Base-by-base conservation (phyloP, 23 red algal genomes). In the Chondrus crispus region DNA sequence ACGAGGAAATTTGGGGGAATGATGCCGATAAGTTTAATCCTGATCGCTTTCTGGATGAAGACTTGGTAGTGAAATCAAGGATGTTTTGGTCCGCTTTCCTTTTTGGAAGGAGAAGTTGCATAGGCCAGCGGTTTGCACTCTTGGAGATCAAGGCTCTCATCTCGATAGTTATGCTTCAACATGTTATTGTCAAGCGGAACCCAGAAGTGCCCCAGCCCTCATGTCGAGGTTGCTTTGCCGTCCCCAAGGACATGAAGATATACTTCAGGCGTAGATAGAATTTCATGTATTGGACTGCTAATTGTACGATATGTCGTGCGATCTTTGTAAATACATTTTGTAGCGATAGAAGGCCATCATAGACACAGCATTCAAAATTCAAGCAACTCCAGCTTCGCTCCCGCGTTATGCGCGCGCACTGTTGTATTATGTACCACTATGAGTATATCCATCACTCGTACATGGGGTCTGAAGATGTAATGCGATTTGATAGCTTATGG, bases 21-120 rank as follows among this genome's bases (percentile, higher is more conserved):
- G 71, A 76, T 76, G 71, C 71, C 28, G 44, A 48, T 20, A 38
- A 42, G 71, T 76, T 76, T 40, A 76, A 76, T 48, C 71, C 71
- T 20, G 44, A 76, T 13, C 28, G 71, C n/a, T 76, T 43, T 43
- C 43, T 76, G 19, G 28, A 38, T 4, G 71, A 7, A 37, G 71
- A 76, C n/a, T 5, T 37, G 4, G 58, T 64, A 32, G 14, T 4
- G 58, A n/a, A 32, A 5, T 8, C 16, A 32, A n/a, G 58, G 58
- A 64, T 64, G 58, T 64, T 9, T 16, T 64, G 58, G 58, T 64
- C 24, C 24, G 71, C n/a, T 20, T 76, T 76, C 71, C 43, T 22
- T 4, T 48, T 46, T 76, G 71, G 71, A 7, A 20, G n/a, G 37
- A 4, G 71, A 4, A 76, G 39, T 76, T 76, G 71, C 19, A 76